Percentiles rank a stretch among this genome's conserved stretches.
These are phyloP conservation scores for Cercospora janseana DNA, from an alignment of 2,329 filamentous ascomycete species.

Conservation along the genomic window DNA sequence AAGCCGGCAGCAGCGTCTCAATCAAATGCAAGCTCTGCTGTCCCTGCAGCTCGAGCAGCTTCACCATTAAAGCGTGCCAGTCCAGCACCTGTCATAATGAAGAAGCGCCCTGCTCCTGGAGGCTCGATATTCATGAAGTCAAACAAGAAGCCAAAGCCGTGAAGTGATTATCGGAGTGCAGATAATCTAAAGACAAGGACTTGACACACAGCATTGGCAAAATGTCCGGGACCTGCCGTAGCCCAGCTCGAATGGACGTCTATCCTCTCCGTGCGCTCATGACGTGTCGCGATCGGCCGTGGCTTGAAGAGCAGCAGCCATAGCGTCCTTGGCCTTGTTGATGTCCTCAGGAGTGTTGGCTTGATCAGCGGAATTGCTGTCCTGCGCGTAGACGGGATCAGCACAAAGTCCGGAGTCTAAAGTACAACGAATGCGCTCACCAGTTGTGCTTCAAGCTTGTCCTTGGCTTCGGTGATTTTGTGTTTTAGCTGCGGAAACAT, in stretches of 20 bases:
- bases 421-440: constrained; percentile 59
- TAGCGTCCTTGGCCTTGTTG: constrained; percentile 46
- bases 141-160: constrained; percentile 19
- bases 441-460: constrained; percentile 72
- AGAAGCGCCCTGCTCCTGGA: constrained; percentile 26
- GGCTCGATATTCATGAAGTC: constrained; percentile 28
- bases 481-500: constrained; percentile 71
- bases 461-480: constrained; percentile 69
- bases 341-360: constrained; percentile 43
- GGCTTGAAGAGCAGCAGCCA: constrained; percentile 42
- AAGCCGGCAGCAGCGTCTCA: constrained; percentile 12
- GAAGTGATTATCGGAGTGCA: background rate
- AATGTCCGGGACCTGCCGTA: too few species aligned
- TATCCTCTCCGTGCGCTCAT: too few species aligned
- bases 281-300: constrained; percentile 42
- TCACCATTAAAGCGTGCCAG: constrained; percentile 14
- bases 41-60: constrained; percentile 7
- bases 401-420: constrained; percentile 1
- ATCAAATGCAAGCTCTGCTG: background rate
- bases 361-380: constrained; percentile 41
- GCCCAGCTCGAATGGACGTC: too few species aligned
- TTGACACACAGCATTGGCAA: background rate
- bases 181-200: too few species aligned
- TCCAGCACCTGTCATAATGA: constrained; percentile 20
- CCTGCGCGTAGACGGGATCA: constrained; percentile 39